Base-by-base conservation (phyloP, 2,329 filamentous ascomycete species). In the Sclerotinia glacialis region DNA sequence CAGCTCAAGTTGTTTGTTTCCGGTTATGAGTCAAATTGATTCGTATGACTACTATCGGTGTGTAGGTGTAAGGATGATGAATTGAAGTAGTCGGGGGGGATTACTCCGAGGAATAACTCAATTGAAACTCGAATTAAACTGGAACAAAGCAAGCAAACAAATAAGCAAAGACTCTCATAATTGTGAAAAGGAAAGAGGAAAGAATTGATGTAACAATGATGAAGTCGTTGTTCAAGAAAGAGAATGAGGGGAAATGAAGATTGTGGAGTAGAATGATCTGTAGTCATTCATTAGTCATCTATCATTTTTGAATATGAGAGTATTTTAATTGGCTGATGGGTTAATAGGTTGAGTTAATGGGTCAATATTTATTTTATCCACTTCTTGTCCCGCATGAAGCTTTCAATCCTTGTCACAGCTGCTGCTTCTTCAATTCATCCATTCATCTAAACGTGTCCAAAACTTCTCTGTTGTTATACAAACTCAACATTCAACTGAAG, bases 361-460 rank as follows among this genome's bases (percentile, higher is more conserved):
- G 8, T 37, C n/a, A 12, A 50, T 9, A 21, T 6, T 42, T 9
- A 16, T 28, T 53, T 53, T 53, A 53, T 53, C 50, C 50, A 53
- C 23, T 28, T 18, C 6, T 53, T 34, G 8, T n/a, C 28, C 52
- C 16, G 31, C 52, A 54, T 54, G 28, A 34, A 54, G 21, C 37
- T 23, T 47, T 49, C 11, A 49, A 49, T 26, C 47, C 52, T 54
- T 21, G 52, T 54, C 16, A 23, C n/a, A 55, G 16, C 21, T 55
- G 37, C 12, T 40, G 37, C 37, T 40, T 40, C 37, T 14, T 40
- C 37, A 16, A 40, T 40, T 40, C 37, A 23, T 31, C 54, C 31
- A 28, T 55, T 34, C 18, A 54, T 9, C 31, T 40, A n/a, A 59
- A 61, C 58, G 58, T 61, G 58, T 61, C 46, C 58, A 61, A 40